Conservation (phyloP, 73 alveolate genomes). For the Paramecium sonneborni region DNA sequence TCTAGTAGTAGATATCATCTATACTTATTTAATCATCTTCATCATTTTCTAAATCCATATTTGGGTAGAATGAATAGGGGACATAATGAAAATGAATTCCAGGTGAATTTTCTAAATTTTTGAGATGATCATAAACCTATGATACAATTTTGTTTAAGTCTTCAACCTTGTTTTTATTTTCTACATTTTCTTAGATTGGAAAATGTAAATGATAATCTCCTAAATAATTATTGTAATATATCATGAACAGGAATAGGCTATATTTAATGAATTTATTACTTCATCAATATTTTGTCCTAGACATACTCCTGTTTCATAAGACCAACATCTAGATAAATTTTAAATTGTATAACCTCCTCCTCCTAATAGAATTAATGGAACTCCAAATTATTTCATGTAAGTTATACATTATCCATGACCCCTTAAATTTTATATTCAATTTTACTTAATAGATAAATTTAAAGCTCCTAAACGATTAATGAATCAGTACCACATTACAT, state of each 20-base stretch:
- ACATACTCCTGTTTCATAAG: constrained; percentile 96
- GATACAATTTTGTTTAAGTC: constrained; percentile 61
- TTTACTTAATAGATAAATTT: constrained; percentile 80
- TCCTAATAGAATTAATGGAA: constrained; percentile 95
- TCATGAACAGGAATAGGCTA: constrained; percentile 60
- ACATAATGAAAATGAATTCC: constrained; percentile 70
- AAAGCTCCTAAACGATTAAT: constrained; percentile 94
- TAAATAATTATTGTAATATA: constrained; percentile 31
- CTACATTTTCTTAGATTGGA: constrained; percentile 37
- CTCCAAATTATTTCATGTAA: constrained; percentile 87
- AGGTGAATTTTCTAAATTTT: constrained; percentile 59
- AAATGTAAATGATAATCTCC: constrained; percentile 46
- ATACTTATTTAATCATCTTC: background rate
- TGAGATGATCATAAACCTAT: constrained; percentile 37
- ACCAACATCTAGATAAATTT: constrained; percentile 98
- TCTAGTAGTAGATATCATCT: background rate
- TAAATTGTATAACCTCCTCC: constrained; percentile 99
- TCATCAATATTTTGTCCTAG: constrained; percentile 73
- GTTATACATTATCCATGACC: constrained; percentile 98
- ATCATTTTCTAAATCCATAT: constrained; percentile 26
- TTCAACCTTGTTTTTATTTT: constrained; percentile 61
- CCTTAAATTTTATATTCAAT: background rate
- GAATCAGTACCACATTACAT: constrained; percentile 98
- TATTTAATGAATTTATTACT: background rate
- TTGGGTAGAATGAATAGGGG: constrained; percentile 61